These are phyloP conservation scores for Coccomyxa sp. DNA, from an alignment of 139 green algal species.

Conservation along the genomic window DNA sequence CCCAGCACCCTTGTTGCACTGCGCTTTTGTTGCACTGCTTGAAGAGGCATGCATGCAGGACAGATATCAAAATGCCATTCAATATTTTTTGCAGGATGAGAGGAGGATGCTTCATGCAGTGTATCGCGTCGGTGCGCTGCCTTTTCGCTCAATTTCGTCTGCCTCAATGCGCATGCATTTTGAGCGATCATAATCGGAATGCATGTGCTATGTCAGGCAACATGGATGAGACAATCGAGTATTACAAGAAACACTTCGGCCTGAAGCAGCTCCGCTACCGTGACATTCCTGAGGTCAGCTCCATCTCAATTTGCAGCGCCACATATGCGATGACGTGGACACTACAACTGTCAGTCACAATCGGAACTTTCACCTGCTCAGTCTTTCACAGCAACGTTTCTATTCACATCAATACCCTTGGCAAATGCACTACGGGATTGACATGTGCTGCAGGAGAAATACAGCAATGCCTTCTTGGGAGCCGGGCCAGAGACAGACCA, in stretches of 20 bases:
- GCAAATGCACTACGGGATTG: not conserved
- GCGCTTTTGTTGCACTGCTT: too few relatives aligned
- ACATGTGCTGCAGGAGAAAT: constrained; percentile 61
- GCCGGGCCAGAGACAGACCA: constrained; percentile 61
- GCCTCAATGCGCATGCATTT: not conserved
- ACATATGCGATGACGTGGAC: not conserved
- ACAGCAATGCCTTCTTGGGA: constrained; percentile 76
- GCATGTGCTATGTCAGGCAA: constrained; percentile 18
- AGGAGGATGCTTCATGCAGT: constrained; percentile 80
- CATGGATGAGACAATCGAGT: constrained; percentile 66
- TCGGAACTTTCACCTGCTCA: not conserved
- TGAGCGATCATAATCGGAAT: constrained; percentile 31
- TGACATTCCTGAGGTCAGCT: constrained; percentile 67
- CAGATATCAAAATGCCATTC: too few relatives aligned
- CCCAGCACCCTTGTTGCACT: too few relatives aligned
- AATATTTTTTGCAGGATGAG: constrained; percentile 43
- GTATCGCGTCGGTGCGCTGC: constrained; percentile 32
- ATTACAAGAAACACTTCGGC: constrained; percentile 62
- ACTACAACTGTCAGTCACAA: not conserved
- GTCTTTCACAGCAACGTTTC: not conserved
- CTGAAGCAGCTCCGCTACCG: constrained; percentile 74
- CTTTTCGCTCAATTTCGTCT: not conserved
- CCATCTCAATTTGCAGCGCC: not conserved
- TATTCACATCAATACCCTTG: not conserved
- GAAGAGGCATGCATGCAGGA: too few relatives aligned